Conservation (phyloP, 2,329 filamentous ascomycete genomes). For the Sclerotinia subarctica region DNA sequence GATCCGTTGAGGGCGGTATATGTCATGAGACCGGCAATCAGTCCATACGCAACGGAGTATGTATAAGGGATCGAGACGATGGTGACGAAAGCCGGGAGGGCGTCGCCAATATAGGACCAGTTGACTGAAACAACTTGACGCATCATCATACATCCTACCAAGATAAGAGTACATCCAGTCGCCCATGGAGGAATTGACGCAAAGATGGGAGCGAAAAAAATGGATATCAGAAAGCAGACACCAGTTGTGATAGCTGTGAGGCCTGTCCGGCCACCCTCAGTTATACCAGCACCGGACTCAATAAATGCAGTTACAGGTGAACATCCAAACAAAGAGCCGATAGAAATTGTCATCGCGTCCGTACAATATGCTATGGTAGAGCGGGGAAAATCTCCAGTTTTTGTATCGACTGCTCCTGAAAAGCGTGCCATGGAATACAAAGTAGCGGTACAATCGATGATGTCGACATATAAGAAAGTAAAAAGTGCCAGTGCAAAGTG, state of each 20-base stretch:
- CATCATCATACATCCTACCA: constrained; percentile 76
- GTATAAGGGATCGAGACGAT: constrained; percentile 74
- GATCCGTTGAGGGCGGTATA: constrained; percentile 54
- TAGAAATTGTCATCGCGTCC: constrained; percentile 68
- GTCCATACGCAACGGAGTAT: constrained; percentile 74
- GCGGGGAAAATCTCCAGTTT: constrained; percentile 78
- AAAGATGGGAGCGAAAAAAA: constrained; percentile 75
- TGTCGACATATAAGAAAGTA: constrained; percentile 77
- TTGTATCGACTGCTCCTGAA: constrained; percentile 60
- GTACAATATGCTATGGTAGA: constrained; percentile 76
- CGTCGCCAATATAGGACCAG: constrained; percentile 73
- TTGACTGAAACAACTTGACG: constrained; percentile 72
- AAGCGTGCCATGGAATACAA: constrained; percentile 81
- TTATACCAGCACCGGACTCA: constrained; percentile 72
- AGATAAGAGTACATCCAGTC: constrained; percentile 68
- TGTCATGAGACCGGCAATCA: constrained; percentile 61
- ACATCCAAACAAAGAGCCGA: constrained; percentile 65
- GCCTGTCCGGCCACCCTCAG: constrained; percentile 70
- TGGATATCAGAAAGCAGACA: constrained; percentile 65
- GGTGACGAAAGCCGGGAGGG: constrained; percentile 71
- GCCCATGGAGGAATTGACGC: constrained; percentile 77
- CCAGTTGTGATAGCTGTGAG: constrained; percentile 68
- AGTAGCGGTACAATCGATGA: constrained; percentile 74
- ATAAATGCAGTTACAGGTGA: constrained; percentile 74
- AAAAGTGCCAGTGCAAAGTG: constrained; percentile 70